These are phyloP conservation scores for Psilocybe sp. DNA, from an alignment of 768 basidiomycete species.

Conservation along the genomic window DNA sequence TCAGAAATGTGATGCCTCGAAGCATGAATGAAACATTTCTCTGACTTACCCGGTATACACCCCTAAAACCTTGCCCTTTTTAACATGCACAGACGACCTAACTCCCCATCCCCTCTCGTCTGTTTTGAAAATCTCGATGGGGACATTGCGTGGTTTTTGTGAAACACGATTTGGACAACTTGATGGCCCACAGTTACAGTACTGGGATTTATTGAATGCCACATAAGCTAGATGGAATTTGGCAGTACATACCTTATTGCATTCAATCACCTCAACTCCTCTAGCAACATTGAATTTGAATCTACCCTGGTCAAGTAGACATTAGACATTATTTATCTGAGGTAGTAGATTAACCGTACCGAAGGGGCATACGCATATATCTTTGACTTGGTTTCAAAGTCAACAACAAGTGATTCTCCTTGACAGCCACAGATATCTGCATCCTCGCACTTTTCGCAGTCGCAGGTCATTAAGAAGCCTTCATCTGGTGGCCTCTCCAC, in stretches of 20 bases:
- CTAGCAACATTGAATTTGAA: constrained; percentile 41
- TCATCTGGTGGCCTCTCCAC: constrained; percentile 11
- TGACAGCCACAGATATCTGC: constrained; percentile 47
- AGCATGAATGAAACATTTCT: neutral
- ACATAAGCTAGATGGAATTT: neutral
- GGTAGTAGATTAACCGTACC: constrained; percentile 17
- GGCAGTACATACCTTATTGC: constrained; percentile 47
- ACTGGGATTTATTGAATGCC: constrained; percentile 20
- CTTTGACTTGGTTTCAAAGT: constrained; percentile 19
- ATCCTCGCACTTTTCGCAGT: constrained; percentile 35
- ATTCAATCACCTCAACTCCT: constrained; percentile 60
- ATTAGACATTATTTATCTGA: constrained; percentile 1
- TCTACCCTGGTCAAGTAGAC: constrained; percentile 35
- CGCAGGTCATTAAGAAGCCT: constrained; percentile 41
- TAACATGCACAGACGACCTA: constrained; percentile 38
- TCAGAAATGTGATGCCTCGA: neutral
- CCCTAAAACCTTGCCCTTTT: constrained; percentile 59
- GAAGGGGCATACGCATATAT: constrained; percentile 46
- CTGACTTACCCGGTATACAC: constrained; percentile 61
- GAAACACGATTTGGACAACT: constrained; percentile 60
- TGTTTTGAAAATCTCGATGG: constrained; percentile 70
- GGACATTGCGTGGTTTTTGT: constrained; percentile 52
- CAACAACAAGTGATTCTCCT: constrained; percentile 23
- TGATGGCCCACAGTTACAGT: constrained; percentile 38
- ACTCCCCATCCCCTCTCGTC: constrained; percentile 62